A percentile compares a stretch with the other conserved stretches of the same genome.
These are phyloP conservation scores for Monilinia fructigena DNA, from an alignment of 2,329 filamentous ascomycete species.

Conservation along the genomic window DNA sequence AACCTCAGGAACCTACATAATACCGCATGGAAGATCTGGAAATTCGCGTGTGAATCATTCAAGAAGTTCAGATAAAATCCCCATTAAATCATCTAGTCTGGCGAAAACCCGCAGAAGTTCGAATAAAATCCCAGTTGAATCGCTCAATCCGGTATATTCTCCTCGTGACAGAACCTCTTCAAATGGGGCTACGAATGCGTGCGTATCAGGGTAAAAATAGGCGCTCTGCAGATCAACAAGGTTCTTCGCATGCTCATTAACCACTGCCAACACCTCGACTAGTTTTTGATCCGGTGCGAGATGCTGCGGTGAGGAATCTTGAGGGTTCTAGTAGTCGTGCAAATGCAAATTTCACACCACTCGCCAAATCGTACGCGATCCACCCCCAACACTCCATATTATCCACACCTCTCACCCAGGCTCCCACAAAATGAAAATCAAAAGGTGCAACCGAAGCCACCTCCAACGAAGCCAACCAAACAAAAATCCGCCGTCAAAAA, in stretches of 20 bases:
- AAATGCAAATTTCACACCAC: background rate
- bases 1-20: background rate
- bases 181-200: background rate
- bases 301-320: background rate
- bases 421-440: background rate
- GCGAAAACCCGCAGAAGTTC: too few species aligned
- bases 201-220: background rate
- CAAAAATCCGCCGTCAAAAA: background rate
- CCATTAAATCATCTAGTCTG: background rate
- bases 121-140: too few species aligned
- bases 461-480: background rate
- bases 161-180: background rate
- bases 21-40: background rate
- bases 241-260: background rate
- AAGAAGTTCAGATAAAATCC: background rate
- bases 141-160: background rate
- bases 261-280: background rate
- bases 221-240: background rate
- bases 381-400: background rate
- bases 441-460: background rate
- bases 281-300: background rate
- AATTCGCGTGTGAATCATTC: background rate
- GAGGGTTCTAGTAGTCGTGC: background rate
- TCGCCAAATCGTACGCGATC: background rate
- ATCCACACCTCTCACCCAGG: background rate